Evolutionary conservation across 352 stramenopile species (phyloP), one percentile per base, ranked within the genome.

Genomic region (Phytopythium aichiense): DNA sequence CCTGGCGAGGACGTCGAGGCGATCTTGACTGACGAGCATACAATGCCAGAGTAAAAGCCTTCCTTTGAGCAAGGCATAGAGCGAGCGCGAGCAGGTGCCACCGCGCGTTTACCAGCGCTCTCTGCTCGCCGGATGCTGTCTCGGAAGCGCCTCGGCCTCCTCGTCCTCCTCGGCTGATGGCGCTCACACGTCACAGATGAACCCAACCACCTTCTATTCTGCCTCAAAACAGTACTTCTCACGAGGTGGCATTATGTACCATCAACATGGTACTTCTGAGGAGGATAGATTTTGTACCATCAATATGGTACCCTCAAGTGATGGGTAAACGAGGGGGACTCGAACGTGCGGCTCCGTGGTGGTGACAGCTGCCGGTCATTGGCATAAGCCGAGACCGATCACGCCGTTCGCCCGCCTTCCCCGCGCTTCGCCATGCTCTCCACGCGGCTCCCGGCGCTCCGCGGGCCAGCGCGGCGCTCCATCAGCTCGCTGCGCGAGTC

Each of bases 401-500:
- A 31, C 28, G 28, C 28, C 28, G 42, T 13, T 8, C 42, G 8
- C 2, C 30, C 28, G 0, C 6, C 22, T 50, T 42, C 51, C 8
- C n/a, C 51, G 50, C 38, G 3, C 28, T 6, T 56, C 31, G 33
- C 37, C n/a, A 60, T 52, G 55, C 40, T 60, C 37, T 37, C 55
- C 23, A 49, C 54, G 12, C 15, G 38, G 56, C 56, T 61, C 38
- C 56, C 23, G 45, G 45, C 33, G 48, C 45, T 63, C 15, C 57
- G 63, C 55, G 37, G 55, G 13, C 38, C 40, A 4, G 38, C 15
- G 23, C 48, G 64, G 50, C 72, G 68, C 20, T 66, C 60, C 52
- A 63, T 87, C 65, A 88, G 79, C 73, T 81, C 77, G 43, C 64
- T 92, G 46, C 72, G 79, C 15, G 83, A 92, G 20, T 77, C 76